These are phyloP conservation scores for Mortierella hygrophila DNA, from an alignment of 192 early-diverging fungal genomes.

Conservation along the genomic window DNA sequence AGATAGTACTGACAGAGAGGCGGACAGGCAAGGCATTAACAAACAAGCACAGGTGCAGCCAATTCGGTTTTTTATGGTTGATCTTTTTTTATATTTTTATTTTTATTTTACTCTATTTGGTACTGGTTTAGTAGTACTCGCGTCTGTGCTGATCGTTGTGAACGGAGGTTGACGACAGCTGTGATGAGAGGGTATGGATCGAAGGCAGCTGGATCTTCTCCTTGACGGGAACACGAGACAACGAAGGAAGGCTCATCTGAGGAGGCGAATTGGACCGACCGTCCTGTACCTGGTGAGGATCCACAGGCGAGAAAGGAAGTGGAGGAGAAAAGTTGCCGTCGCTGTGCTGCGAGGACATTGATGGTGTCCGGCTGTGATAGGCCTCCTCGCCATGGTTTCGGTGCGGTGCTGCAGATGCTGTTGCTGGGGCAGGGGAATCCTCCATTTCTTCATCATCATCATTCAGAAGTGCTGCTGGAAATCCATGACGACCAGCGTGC, in stretches of 20 bases:
- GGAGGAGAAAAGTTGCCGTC: conserved; percentile 47
- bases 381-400: neutral
- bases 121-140: neutral
- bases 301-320: conserved; percentile 29
- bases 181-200: conserved; percentile 33
- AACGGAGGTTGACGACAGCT: neutral
- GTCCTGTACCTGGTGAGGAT: conserved; percentile 22
- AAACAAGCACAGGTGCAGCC: no score
- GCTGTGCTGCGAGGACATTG: conserved; percentile 42
- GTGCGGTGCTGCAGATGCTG: neutral
- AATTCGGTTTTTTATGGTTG: neutral
- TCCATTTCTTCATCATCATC: conserved; percentile 48
- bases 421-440: neutral
- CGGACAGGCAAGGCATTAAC: neutral
- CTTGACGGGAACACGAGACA: conserved; percentile 6
- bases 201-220: conserved; percentile 45
- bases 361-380: conserved; percentile 43
- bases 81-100: neutral
- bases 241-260: conserved; percentile 10
- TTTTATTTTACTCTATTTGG: neutral
- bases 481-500: conserved; percentile 32
- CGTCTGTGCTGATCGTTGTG: neutral
- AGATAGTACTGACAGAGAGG: neutral
- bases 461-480: conserved; percentile 23
- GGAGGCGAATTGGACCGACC: neutral